Evolutionary conservation across 1,139 yeast species (phyloP).

Genomic region (Lodderomyces oxycetoniae): DNA sequence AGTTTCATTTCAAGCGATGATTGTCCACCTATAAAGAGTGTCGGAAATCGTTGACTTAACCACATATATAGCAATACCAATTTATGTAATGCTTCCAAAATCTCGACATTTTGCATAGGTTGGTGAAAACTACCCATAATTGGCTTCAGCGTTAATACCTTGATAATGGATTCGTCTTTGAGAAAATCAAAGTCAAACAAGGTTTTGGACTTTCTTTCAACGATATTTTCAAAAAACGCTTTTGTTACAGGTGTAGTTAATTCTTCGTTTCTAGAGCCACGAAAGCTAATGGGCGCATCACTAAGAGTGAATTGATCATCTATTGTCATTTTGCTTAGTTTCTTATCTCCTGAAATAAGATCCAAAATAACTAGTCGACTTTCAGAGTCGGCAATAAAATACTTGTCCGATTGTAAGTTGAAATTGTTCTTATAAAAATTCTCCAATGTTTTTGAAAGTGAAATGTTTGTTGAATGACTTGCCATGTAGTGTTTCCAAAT

Average conservation of each 20-base stretch:
- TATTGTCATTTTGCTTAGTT: constrained; percentile 24
- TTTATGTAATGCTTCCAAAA: constrained; percentile 68
- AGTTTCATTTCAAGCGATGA: constrained; percentile 68
- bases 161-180: background rate
- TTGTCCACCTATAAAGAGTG: constrained; percentile 69
- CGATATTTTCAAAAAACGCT: constrained; percentile 35
- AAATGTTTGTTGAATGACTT: constrained; percentile 44
- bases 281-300: constrained; percentile 52
- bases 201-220: constrained; percentile 34
- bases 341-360: constrained; percentile 36
- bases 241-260: constrained; percentile 21
- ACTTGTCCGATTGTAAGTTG: constrained; percentile 24
- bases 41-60: constrained; percentile 85
- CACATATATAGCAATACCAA: constrained; percentile 69
- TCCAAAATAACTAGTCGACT: constrained; percentile 40
- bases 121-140: constrained; percentile 4
- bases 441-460: constrained; percentile 40
- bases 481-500: constrained; percentile 57
- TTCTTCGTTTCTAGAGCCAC: constrained; percentile 13
- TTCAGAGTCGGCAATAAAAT: constrained; percentile 41
- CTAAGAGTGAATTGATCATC: constrained; percentile 57
- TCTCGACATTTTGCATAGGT: constrained; percentile 37
- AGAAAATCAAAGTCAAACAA: constrained; percentile 36
- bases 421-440: constrained; percentile 41
- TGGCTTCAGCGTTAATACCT: background rate